A percentile compares a stretch with the other conserved stretches of the same genome.
Evolutionary conservation across 306 rosid genomes (phyloP).

Genomic region (Casuarina equisetifolia): DNA sequence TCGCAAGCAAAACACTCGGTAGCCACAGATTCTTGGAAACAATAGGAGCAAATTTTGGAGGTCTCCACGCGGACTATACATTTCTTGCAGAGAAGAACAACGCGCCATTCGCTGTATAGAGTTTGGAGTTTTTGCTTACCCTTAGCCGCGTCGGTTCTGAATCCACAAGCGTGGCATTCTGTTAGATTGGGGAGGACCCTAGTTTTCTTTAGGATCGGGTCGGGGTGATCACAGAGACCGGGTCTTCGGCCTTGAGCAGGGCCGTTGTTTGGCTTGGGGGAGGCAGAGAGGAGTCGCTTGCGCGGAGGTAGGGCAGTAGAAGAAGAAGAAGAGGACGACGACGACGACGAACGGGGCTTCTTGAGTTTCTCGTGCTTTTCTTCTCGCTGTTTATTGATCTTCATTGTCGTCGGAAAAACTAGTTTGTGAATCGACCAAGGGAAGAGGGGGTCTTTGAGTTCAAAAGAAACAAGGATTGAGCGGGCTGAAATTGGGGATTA

Average conservation of each 20-base stretch:
- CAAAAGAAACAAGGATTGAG: background rate
- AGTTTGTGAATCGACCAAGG: background rate
- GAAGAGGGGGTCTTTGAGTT: background rate
- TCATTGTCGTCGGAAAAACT: background rate
- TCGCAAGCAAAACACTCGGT: constrained; percentile 40
- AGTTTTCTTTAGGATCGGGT: constrained; percentile 48
- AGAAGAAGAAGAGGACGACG: background rate
- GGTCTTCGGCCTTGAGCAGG: constrained; percentile 10
- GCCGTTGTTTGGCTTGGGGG: background rate
- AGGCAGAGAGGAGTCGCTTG: background rate
- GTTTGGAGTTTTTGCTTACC: constrained; percentile 55
- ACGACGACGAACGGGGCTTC: background rate
- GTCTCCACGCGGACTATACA: constrained; percentile 55
- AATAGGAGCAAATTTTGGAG: constrained; percentile 68
- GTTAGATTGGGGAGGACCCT: constrained; percentile 67
- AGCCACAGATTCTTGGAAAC: constrained; percentile 39
- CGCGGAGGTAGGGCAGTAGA: background rate
- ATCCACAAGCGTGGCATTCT: constrained; percentile 71
- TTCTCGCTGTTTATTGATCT: background rate
- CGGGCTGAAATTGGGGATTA: background rate
- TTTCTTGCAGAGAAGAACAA: constrained; percentile 71
- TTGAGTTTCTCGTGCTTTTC: background rate
- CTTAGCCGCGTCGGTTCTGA: constrained; percentile 50
- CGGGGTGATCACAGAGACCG: background rate
- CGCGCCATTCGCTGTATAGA: constrained; percentile 78